Base-by-base conservation (phyloP, 352 stramenopile genomes). In the Globisporangium spiculum region DNA sequence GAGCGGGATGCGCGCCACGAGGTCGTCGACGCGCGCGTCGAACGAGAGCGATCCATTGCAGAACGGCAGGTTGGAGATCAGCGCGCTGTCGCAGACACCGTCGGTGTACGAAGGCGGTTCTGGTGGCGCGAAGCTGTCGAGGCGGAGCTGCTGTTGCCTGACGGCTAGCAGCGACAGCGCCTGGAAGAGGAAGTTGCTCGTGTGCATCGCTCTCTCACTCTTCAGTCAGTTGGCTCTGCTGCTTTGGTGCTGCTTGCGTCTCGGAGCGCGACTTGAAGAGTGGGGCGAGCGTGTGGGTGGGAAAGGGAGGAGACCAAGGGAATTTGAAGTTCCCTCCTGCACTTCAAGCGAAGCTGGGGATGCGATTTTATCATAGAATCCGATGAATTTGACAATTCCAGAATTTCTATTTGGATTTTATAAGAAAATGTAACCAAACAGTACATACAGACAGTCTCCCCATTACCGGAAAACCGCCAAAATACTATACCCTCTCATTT, bases 1-100 rank as follows among this genome's bases (percentile, higher is more conserved):
- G n/a, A n/a, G n/a, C n/a, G n/a, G n/a, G n/a, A n/a, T n/a, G n/a
- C n/a, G n/a, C n/a, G n/a, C n/a, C n/a, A n/a, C n/a, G n/a, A n/a
- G n/a, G n/a, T n/a, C 78, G 46, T 83, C 61, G 6, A 97, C 81
- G 10, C 92, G 82, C 20, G 73, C 70, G 63, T 83, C 74, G 16
- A 91, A 55, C n/a, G 73, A 54, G 46, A 90, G 66, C 52, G 69
- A 75, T 1, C 57, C 34, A 61, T 97, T 72, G 64, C 90, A 97
- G 70, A 93, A 96, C 41, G 84, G 84, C 41, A 90, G 65, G 6
- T 63, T 67, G 4, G 75, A 46, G 46, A 90, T 78, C 48, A 72
- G 70, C 10, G 66, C 34, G 67, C 82, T 65, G 61, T 91, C 75
- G 53, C 84, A 92, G 14, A 88, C 75, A 48, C 79, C 82, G n/a